Base-by-base conservation (phyloP, 306 rosid species). In the Malus fusca region DNA sequence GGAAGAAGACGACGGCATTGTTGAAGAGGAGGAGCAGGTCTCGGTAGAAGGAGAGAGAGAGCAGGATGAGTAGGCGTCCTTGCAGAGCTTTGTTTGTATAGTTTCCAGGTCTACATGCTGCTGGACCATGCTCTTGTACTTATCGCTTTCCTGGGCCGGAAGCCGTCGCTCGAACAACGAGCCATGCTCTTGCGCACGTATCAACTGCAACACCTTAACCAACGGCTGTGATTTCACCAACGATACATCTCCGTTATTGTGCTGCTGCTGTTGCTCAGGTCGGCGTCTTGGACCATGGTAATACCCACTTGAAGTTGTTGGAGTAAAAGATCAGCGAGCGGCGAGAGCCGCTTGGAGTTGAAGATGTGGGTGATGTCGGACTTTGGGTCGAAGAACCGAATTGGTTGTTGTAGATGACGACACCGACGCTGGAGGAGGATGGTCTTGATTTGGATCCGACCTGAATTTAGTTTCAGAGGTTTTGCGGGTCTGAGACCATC, bases 141-240 rank as follows among this genome's bases (percentile, higher is more conserved):
- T 69, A 19, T 84, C 96, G 42, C 80, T 75, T 58, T 89, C 90
- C 90, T 92, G 96, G 86, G 77, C 85, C 70, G 88, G 80, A 26
- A 90, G 90, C 81, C 90, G 93, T 74, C 92, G 86, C 85, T 92
- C 90, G 74, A 92, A 90, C 79, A 83, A 80, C 11, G 91, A 83
- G 80, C 88, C 52, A 68, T 88, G 80, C 60, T 86, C 80, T 11
- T 87, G 96, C 46, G 84, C 85, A 43, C 81, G 81, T 83, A 92
- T 88, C 80, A 84, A 23, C 85, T 85, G 88, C 60, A 88, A 62
- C 70, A 90, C 35, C 35, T 75, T 75, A 74, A 67, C 76, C 83
- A 90, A 90, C 89, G 88, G 94, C 63, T 87, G 84, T 28, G 90
- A 90, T 79, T 83, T 86, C 69, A 33, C 68, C 68, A 30, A 75